A percentile compares a stretch with the other conserved stretches of the same genome.
Conservation (phyloP, 345 rosid genomes). For the Murraya koenigii region DNA sequence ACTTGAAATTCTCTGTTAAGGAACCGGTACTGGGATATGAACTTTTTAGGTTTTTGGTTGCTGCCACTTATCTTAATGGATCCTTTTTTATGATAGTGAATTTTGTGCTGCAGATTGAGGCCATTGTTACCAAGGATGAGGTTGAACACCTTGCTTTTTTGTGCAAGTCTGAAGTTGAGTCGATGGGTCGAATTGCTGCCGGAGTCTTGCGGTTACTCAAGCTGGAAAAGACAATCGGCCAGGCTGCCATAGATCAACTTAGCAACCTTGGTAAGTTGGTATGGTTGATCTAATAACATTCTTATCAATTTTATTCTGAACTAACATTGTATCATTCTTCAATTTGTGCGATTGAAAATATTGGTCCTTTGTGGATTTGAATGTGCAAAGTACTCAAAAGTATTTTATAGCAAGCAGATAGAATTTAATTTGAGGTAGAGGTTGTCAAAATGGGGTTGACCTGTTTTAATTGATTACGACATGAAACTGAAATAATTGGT, state of each 20-base stretch:
- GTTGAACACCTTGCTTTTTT: slow-evolving; percentile 70
- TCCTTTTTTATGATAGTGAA: slow-evolving; percentile 1
- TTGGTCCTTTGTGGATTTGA: background rate
- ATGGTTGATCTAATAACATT: slow-evolving; percentile 11
- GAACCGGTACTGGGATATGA: slow-evolving; percentile 67
- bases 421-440: background rate
- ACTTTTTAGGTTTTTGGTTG: slow-evolving; percentile 18
- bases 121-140: slow-evolving; percentile 83
- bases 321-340: background rate
- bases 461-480: background rate
- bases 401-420: background rate
- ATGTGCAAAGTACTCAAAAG: background rate
- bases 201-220: slow-evolving; percentile 81
- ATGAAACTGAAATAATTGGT: background rate
- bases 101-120: slow-evolving; percentile 64
- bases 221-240: slow-evolving; percentile 82
- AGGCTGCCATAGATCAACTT: slow-evolving; percentile 72
- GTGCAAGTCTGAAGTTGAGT: slow-evolving; percentile 89
- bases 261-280: slow-evolving; percentile 97
- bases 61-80: background rate
- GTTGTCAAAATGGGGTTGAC: background rate
- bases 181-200: slow-evolving; percentile 91
- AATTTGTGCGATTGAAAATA: background rate
- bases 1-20: slow-evolving; percentile 80
- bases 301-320: background rate